phyloP scores from a whole-genome alignment of 495 filamentous ascomycete species.

The Lasiosphaeria hispida region DNA sequence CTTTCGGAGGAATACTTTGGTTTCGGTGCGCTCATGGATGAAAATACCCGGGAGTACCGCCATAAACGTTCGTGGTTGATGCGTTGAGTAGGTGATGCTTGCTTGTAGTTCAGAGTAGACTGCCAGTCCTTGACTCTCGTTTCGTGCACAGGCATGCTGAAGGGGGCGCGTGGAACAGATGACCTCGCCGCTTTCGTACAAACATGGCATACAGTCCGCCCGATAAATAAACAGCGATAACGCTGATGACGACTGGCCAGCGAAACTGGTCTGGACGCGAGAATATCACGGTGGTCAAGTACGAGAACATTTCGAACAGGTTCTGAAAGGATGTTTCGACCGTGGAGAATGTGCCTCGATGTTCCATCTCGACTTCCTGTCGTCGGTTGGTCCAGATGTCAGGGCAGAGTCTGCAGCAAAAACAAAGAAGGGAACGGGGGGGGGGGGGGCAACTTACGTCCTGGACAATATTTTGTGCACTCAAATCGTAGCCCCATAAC shows the following conservation, averaged over 20 bases:
- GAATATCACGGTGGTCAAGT: conserved; percentile 59
- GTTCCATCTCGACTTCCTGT: conserved; percentile 48
- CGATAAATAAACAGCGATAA: conserved; percentile 48
- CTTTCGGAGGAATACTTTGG: no score
- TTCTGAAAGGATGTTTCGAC: conserved; percentile 63
- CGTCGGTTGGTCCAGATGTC: background rate
- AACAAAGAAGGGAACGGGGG: no score
- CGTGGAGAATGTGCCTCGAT: conserved; percentile 59
- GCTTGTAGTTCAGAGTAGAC: background rate
- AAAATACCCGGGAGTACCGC: no score
- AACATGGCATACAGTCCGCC: conserved; percentile 54
- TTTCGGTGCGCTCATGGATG: no score
- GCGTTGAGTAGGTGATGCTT: background rate
- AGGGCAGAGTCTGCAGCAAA: no score
- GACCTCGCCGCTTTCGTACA: conserved; percentile 57
- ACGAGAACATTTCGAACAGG: conserved; percentile 63
- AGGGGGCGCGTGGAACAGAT: conserved; percentile 52
- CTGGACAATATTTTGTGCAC: conserved; percentile 62
- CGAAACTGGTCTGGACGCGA: conserved; percentile 56
- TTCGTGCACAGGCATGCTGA: background rate
- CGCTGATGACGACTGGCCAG: conserved; percentile 59
- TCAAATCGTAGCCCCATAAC: conserved; percentile 68
- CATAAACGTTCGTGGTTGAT: no score
- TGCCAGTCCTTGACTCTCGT: background rate
- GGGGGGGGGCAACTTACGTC: conserved; percentile 44